Conservation (phyloP, 2,329 filamentous ascomycete species). For the Grosmannia clavigera region DNA sequence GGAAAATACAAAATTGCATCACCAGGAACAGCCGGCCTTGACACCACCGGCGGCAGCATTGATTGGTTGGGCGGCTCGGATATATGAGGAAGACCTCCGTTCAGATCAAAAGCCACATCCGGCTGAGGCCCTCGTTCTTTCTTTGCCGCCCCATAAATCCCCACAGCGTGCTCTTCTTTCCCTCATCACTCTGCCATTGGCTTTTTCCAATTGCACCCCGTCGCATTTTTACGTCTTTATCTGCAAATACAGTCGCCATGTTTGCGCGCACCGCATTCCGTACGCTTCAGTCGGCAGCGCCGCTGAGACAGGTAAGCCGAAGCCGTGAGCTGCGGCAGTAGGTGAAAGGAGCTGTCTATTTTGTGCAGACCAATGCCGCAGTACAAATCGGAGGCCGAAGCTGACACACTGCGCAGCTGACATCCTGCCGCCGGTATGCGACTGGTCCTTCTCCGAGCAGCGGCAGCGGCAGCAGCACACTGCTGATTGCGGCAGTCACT, state of each 20-base stretch:
- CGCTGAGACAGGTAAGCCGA: slow-evolving; percentile 48
- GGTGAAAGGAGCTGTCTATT: neutral
- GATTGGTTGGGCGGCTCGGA: neutral
- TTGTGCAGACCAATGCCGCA: neutral
- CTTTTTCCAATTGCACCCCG: neutral
- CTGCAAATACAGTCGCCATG: slow-evolving; percentile 32
- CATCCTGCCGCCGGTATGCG: slow-evolving; percentile 44
- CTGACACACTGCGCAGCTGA: neutral
- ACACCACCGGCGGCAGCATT: neutral
- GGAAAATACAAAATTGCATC: neutral
- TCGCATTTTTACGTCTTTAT: neutral
- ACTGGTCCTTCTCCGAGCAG: slow-evolving; percentile 36
- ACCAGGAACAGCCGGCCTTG: neutral
- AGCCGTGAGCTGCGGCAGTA: neutral
- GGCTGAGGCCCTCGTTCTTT: neutral
- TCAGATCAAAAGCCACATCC: neutral
- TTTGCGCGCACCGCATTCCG: slow-evolving; percentile 55
- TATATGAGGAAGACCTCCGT: neutral
- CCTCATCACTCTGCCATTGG: neutral
- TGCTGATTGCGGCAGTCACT: slow-evolving; percentile 50
- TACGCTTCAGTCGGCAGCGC: slow-evolving; percentile 50
- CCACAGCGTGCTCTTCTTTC: neutral
- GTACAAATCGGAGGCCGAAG: neutral
- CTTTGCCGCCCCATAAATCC: neutral
- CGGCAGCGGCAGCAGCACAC: slow-evolving; percentile 44